phyloP scores from a whole-genome alignment of 164 flowering plant genomes.

The Sextonia rubra region DNA sequence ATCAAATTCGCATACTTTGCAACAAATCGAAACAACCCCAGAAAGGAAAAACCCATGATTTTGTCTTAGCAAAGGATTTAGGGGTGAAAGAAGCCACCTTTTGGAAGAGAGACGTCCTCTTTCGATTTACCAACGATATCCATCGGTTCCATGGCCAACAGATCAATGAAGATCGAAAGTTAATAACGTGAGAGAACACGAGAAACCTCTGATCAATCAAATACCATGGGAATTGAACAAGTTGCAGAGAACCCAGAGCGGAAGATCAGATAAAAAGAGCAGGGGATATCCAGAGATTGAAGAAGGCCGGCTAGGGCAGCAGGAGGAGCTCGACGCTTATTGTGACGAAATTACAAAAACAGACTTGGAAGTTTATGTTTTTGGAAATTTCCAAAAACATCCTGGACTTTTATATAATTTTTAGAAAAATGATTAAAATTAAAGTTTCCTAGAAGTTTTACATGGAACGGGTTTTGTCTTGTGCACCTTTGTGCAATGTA shows the following conservation, averaged over 20 bases:
- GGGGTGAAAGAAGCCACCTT: conserved; percentile 45
- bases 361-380: background rate
- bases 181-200: no score
- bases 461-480: no score
- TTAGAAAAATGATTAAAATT: no score
- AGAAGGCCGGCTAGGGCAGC: background rate
- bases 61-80: no score
- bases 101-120: conserved; percentile 95
- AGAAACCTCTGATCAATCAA: background rate
- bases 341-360: conserved; percentile 2
- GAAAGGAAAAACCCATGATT: background rate
- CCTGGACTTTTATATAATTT: no score
- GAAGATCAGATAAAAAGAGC: background rate
- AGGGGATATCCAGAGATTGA: background rate
- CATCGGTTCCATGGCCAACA: conserved; percentile 76
- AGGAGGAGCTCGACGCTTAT: background rate
- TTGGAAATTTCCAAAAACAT: no score
- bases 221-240: background rate
- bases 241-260: background rate
- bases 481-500: no score
- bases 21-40: background rate
- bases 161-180: no score
- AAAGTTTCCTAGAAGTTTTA: no score
- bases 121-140: conserved; percentile 92
- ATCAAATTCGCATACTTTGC: background rate